Conservation (phyloP, 345 rosid genomes). For the Salix udensis region DNA sequence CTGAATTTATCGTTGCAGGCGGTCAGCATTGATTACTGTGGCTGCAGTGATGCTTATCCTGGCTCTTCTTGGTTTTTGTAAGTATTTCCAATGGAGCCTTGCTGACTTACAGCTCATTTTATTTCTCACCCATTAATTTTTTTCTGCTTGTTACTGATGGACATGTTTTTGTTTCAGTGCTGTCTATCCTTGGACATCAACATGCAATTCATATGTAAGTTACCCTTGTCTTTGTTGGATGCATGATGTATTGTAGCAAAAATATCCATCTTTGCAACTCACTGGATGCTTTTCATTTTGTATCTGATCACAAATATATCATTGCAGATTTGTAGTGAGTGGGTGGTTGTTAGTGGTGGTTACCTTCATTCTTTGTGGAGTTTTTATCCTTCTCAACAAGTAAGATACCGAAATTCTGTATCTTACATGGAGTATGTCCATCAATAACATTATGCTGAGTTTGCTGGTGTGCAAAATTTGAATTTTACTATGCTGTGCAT, state of each 20-base stretch:
- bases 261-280: not conserved
- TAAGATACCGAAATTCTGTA: constrained; percentile 29
- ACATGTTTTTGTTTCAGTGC: constrained; percentile 42
- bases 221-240: not conserved
- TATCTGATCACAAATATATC: constrained; percentile 11
- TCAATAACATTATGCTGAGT: constrained; percentile 1
- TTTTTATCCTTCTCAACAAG: constrained; percentile 76
- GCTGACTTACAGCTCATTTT: not conserved
- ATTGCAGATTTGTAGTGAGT: constrained; percentile 66
- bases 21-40: constrained; percentile 64
- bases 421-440: not conserved
- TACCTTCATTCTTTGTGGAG: constrained; percentile 82
- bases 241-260: not conserved
- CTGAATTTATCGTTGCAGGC: constrained; percentile 45
- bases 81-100: constrained; percentile 26
- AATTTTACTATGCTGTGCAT: not conserved
- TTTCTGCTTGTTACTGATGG: constrained; percentile 7
- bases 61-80: constrained; percentile 80
- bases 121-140: constrained; percentile 17
- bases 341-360: constrained; percentile 91
- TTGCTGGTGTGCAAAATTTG: constrained; percentile 9
- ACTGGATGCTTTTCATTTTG: not conserved
- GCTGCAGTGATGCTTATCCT: constrained; percentile 85
- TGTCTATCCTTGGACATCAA: constrained; percentile 65
- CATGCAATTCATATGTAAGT: constrained; percentile 79